These are phyloP conservation scores for Starmerella sirachaensis DNA, from an alignment of 805 yeast genomes.

Conservation along the genomic window DNA sequence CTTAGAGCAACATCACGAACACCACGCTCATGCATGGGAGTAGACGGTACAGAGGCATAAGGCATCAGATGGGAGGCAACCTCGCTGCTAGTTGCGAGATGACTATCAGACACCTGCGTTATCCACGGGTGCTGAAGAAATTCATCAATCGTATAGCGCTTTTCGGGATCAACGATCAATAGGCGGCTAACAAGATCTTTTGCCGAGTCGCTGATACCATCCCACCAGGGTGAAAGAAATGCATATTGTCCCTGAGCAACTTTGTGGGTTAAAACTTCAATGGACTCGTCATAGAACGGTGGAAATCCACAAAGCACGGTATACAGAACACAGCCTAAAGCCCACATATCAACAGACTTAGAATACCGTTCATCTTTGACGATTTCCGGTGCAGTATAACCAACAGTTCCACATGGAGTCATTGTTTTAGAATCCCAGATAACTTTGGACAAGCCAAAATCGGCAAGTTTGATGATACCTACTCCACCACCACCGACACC, in stretches of 20 bases:
- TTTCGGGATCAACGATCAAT: conserved; percentile 57
- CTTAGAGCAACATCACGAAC: conserved; percentile 49
- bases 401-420: conserved; percentile 98
- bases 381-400: conserved; percentile 96
- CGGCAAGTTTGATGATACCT: conserved; percentile 83
- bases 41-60: conserved; percentile 9
- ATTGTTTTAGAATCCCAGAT: conserved; percentile 78
- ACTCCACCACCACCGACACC: conserved; percentile 88
- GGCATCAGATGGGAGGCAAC: conserved; percentile 8
- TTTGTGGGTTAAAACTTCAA: conserved; percentile 60
- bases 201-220: conserved; percentile 58
- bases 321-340: conserved; percentile 88
- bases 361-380: conserved; percentile 88
- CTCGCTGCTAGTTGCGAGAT: conserved; percentile 8
- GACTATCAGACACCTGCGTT: conserved; percentile 24
- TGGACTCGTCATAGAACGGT: conserved; percentile 82
- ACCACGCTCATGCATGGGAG: conserved; percentile 18
- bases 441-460: conserved; percentile 87
- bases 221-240: conserved; percentile 81
- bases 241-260: conserved; percentile 72
- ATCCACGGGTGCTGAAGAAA: conserved; percentile 73
- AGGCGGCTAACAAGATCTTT: conserved; percentile 56
- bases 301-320: conserved; percentile 95
- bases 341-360: conserved; percentile 97
- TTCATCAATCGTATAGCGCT: conserved; percentile 59